Percentiles rank a stretch among this genome's conserved stretches.
These are phyloP conservation scores for Sistotremastrum suecicum DNA, from an alignment of 768 basidiomycete genomes.

Conservation along the genomic window DNA sequence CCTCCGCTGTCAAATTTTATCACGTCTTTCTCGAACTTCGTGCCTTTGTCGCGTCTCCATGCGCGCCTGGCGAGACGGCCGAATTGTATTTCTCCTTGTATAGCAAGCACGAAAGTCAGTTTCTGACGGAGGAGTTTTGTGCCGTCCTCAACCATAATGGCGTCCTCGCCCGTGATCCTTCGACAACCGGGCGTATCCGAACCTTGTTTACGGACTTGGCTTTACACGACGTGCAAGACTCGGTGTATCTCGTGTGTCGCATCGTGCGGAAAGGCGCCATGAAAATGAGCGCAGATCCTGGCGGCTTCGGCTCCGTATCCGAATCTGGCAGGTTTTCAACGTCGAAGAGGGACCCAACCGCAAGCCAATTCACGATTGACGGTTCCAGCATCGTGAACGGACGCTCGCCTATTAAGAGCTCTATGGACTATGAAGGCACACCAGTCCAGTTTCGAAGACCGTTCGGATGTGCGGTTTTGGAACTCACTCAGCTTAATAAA, in stretches of 20 bases:
- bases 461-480: conserved; percentile 91
- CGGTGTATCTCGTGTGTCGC: conserved; percentile 80
- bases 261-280: conserved; percentile 81
- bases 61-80: conserved; percentile 80
- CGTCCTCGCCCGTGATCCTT: conserved; percentile 65
- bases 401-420: neutral
- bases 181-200: conserved; percentile 44
- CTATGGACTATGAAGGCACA: neutral
- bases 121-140: conserved; percentile 90
- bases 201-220: conserved; percentile 89
- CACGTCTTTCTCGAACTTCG: conserved; percentile 85
- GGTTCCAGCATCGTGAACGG: conserved; percentile 11
- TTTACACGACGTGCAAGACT: conserved; percentile 69
- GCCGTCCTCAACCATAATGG: conserved; percentile 86
- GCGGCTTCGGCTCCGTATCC: conserved; percentile 33
- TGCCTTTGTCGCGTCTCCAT: conserved; percentile 84
- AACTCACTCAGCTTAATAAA: conserved; percentile 61
- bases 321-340: no score
- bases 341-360: conserved; percentile 8
- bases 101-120: conserved; percentile 69
- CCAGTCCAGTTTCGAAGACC: conserved; percentile 56
- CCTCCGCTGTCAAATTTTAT: conserved; percentile 58
- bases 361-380: conserved; percentile 29
- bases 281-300: conserved; percentile 45
- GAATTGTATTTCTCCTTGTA: conserved; percentile 92